phyloP scores from a whole-genome alignment of 2,329 filamentous ascomycete species.

The Zymoseptoria tritici region DNA sequence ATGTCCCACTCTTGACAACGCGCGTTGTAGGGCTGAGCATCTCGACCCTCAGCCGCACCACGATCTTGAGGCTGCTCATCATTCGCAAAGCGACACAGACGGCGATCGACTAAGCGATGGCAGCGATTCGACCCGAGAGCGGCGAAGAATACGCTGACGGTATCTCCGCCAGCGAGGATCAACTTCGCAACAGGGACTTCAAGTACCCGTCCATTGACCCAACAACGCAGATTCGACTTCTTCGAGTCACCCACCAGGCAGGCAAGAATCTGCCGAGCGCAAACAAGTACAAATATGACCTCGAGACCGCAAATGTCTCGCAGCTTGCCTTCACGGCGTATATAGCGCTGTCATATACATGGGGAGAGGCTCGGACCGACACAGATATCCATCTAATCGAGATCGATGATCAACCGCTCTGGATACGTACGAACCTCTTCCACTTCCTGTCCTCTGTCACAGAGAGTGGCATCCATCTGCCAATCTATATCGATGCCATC shows the following conservation, averaged over 20 bases:
- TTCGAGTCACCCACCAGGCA: background rate
- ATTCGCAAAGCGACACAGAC: no score
- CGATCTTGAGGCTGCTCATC: no score
- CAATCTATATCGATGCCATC: slow-evolving; percentile 1
- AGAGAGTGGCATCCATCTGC: background rate
- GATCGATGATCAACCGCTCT: background rate
- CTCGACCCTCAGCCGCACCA: no score
- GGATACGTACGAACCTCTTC: background rate
- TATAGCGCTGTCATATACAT: slow-evolving; percentile 1
- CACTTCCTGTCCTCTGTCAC: background rate
- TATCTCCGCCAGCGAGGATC: background rate
- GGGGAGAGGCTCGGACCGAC: slow-evolving; percentile 1
- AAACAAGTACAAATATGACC: background rate
- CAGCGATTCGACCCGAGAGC: no score
- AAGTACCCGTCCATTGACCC: slow-evolving; percentile 1
- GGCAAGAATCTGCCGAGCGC: background rate
- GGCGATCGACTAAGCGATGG: no score
- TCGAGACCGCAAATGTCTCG: background rate
- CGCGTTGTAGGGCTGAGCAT: no score
- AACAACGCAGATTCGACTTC: background rate
- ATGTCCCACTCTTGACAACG: no score
- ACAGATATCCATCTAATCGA: background rate
- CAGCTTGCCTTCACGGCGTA: background rate
- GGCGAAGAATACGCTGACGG: no score
- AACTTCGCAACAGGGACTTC: background rate